phyloP scores from a whole-genome alignment of 2,329 filamentous ascomycete genomes.

The Monascus ruber region DNA sequence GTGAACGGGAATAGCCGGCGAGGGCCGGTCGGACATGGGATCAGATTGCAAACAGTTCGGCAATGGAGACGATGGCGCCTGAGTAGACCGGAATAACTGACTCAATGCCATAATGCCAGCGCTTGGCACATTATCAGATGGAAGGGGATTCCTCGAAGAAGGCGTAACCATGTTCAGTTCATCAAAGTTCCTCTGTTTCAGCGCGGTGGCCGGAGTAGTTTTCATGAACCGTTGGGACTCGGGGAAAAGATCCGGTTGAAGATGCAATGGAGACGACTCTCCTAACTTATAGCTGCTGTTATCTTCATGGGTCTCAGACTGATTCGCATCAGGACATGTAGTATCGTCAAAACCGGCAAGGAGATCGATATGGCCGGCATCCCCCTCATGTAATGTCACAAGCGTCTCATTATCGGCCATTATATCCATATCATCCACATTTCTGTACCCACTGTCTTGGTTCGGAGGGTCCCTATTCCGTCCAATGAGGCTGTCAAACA shows the following conservation, averaged over 20 bases:
- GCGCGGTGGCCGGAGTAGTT: conserved; percentile 29
- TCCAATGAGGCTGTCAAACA: conserved; percentile 29
- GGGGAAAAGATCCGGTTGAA: conserved; percentile 31
- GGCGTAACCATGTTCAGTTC: conserved; percentile 25
- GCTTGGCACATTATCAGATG: conserved; percentile 22
- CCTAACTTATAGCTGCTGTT: conserved; percentile 19
- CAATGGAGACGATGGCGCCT: conserved; percentile 37
- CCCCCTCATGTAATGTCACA: conserved; percentile 29
- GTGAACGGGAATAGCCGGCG: conserved; percentile 37
- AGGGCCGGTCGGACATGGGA: conserved; percentile 35
- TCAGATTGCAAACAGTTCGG: conserved; percentile 25
- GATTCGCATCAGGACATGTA: conserved; percentile 9
- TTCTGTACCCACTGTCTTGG: conserved; percentile 2
- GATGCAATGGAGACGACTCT: conserved; percentile 27
- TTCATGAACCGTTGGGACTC: conserved; percentile 37
- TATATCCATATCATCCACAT: conserved; percentile 8
- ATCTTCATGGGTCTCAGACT: conserved; percentile 42
- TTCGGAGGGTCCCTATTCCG: conserved; percentile 22
- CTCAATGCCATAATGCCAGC: conserved; percentile 34
- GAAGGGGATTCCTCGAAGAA: conserved; percentile 32
- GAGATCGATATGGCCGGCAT: conserved; percentile 33
- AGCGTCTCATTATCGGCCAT: conserved; percentile 23
- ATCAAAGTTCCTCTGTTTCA: conserved; percentile 21
- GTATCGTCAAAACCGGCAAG: conserved; percentile 25
- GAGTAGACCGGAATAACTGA: conserved; percentile 38